phyloP scores from a whole-genome alignment of 163 green algal species.

The Chlorella variabilis region DNA sequence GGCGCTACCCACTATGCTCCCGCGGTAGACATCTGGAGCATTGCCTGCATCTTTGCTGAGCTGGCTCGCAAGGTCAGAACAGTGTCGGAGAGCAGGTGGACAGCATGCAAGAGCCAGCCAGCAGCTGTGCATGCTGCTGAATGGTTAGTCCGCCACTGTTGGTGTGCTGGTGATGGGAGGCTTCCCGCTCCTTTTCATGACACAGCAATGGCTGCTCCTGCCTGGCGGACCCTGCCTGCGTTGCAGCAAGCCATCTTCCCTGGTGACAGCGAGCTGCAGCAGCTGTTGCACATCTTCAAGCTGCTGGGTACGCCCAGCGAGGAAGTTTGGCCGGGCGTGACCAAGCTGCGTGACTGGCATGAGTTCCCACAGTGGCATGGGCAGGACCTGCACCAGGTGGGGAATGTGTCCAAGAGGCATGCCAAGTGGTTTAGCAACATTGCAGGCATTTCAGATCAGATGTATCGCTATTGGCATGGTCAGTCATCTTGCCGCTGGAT shows the following conservation, averaged over 20 bases:
- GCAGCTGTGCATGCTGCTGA: too few relatives aligned
- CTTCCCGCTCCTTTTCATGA: too few relatives aligned
- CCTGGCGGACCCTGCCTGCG: not conserved
- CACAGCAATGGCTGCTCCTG: too few relatives aligned
- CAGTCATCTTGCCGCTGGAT: too few relatives aligned
- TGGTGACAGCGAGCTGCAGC: slow-evolving; percentile 97
- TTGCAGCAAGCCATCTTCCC: slow-evolving; percentile 93
- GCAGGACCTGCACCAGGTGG: slow-evolving; percentile 74
- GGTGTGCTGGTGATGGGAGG: too few relatives aligned
- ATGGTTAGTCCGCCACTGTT: too few relatives aligned
- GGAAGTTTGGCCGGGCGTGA: slow-evolving; percentile 94
- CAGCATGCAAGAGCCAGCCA: too few relatives aligned
- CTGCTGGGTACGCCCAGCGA: slow-evolving; percentile 96
- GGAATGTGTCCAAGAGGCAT: not conserved
- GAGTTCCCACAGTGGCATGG: slow-evolving; percentile 95
- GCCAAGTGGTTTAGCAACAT: too few relatives aligned
- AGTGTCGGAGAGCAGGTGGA: too few relatives aligned
- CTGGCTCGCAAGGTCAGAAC: slow-evolving; percentile 83
- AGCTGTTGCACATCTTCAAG: slow-evolving; percentile 99
- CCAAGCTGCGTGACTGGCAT: slow-evolving; percentile 96
- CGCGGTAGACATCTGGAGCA: slow-evolving; percentile 98
- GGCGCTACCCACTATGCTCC: slow-evolving; percentile 95
- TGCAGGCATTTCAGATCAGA: too few relatives aligned
- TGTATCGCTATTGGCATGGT: too few relatives aligned
- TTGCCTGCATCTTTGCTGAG: slow-evolving; percentile 99